A percentile compares a stretch with the other conserved stretches of the same genome.
These are phyloP conservation scores for Passiflora organensis DNA, from an alignment of 345 rosid genomes.

Conservation along the genomic window DNA sequence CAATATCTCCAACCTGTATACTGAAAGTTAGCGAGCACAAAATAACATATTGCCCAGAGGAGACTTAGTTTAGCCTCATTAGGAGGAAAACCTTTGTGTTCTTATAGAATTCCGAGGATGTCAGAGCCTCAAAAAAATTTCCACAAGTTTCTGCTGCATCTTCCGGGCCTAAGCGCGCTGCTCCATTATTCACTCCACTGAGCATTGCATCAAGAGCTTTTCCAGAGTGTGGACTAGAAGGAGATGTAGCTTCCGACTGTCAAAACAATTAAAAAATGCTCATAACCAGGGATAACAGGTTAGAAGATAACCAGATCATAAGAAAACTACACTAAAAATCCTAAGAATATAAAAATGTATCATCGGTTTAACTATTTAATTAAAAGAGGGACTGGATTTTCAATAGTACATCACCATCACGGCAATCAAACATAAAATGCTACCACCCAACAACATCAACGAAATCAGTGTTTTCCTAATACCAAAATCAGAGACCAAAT, in stretches of 20 bases:
- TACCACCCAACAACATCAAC: too few species aligned
- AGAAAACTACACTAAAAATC: not conserved
- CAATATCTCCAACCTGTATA: conserved; percentile 85
- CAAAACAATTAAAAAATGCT: not conserved
- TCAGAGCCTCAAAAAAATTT: conserved; percentile 77
- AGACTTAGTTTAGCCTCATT: not conserved
- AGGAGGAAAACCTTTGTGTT: conserved; percentile 56
- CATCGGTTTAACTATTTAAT: too few species aligned
- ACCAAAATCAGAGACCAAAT: too few species aligned
- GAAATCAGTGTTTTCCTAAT: too few species aligned
- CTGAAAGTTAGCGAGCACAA: conserved; percentile 12
- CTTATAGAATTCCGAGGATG: conserved; percentile 74
- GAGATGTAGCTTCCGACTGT: conserved; percentile 93
- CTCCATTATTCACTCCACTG: conserved; percentile 46
- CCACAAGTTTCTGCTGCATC: conserved; percentile 81
- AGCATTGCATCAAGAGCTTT: conserved; percentile 45
- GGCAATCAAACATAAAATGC: too few species aligned
- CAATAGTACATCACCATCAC: too few species aligned
- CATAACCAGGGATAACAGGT: not conserved
- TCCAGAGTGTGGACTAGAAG: conserved; percentile 54
- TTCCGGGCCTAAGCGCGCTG: conserved; percentile 54
- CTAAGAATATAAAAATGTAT: not conserved
- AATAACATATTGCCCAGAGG: not conserved
- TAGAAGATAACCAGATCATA: not conserved
- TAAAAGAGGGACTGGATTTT: too few species aligned